These are phyloP conservation scores for Boletus rubropictus DNA, from an alignment of 768 basidiomycete genomes.

Conservation along the genomic window DNA sequence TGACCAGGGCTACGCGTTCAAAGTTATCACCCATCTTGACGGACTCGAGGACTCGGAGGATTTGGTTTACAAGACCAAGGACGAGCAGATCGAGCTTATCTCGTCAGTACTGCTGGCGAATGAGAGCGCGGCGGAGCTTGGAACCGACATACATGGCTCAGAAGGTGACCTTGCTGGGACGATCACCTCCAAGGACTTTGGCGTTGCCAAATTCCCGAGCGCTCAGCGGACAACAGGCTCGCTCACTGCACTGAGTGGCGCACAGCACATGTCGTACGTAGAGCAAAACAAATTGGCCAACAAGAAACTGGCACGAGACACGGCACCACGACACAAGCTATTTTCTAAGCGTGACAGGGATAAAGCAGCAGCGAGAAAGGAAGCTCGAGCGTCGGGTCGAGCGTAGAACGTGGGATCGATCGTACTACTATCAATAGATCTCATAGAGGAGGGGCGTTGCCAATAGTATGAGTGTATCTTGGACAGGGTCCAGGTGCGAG, in stretches of 20 bases:
- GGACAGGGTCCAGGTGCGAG: conserved; percentile 20
- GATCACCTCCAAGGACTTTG: conserved; percentile 82
- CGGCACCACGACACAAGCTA: conserved; percentile 62
- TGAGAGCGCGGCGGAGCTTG: conserved; percentile 85
- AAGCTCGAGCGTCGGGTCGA: conserved; percentile 32
- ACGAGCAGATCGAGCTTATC: conserved; percentile 96
- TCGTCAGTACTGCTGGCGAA: conserved; percentile 87
- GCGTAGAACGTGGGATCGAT: conserved; percentile 19
- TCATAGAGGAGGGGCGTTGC: conserved; percentile 4
- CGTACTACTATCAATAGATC: conserved; percentile 8
- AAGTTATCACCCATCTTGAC: conserved; percentile 96
- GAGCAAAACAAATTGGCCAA: conserved; percentile 91
- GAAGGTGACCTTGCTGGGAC: conserved; percentile 84
- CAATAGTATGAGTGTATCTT: too few relatives aligned
- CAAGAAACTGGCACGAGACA: conserved; percentile 59
- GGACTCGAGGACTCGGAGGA: conserved; percentile 82
- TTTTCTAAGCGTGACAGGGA: conserved; percentile 83
- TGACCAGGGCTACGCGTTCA: conserved; percentile 99
- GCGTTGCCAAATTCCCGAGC: conserved; percentile 54
- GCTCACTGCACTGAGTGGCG: conserved; percentile 78
- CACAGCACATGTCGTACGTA: conserved; percentile 87
- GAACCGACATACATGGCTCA: conserved; percentile 74
- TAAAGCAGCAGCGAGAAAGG: conserved; percentile 49
- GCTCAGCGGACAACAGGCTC: conserved; percentile 79
- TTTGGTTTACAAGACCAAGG: conserved; percentile 84